Conservation (phyloP, 1,139 yeast genomes). For the Diutina pseudorugosa region DNA sequence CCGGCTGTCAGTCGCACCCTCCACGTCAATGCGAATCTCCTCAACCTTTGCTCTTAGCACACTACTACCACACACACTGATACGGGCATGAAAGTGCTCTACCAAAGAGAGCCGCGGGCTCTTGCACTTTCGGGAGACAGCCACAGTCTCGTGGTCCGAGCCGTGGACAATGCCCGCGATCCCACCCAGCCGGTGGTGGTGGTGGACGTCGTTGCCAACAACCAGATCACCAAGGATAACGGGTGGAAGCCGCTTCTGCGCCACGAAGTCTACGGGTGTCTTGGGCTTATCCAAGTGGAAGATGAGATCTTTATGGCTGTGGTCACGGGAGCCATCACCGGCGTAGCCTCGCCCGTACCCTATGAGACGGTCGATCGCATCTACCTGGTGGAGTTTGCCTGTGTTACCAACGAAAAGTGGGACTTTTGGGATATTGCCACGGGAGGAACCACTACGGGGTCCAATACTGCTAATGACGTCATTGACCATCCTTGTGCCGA, state of each 20-base stretch:
- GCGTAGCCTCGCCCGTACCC: conserved; percentile 77
- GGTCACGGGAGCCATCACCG: conserved; percentile 56
- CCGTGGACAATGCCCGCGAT: neutral
- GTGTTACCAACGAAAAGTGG: conserved; percentile 64
- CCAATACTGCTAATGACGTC: conserved; percentile 12
- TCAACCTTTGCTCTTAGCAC: too few species aligned
- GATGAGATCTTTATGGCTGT: conserved; percentile 64
- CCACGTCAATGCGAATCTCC: too few species aligned
- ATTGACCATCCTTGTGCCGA: conserved; percentile 75
- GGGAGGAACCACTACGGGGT: conserved; percentile 28
- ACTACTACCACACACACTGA: too few species aligned
- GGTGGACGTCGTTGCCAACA: neutral
- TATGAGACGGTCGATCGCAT: conserved; percentile 75
- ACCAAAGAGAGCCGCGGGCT: neutral
- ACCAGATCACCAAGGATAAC: neutral
- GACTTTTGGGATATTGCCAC: conserved; percentile 58
- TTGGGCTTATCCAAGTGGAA: conserved; percentile 68
- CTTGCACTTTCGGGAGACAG: neutral
- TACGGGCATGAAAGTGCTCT: conserved; percentile 1
- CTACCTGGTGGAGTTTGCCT: conserved; percentile 72
- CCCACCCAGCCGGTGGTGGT: neutral
- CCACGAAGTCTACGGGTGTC: conserved; percentile 40
- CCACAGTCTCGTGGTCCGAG: neutral
- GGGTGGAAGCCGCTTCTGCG: neutral
- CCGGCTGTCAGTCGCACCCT: too few species aligned